Evolutionary conservation across 1,139 yeast genomes (phyloP), one percentile per base, ranked within the genome.

Genomic region (Diutina rugosa): DNA sequence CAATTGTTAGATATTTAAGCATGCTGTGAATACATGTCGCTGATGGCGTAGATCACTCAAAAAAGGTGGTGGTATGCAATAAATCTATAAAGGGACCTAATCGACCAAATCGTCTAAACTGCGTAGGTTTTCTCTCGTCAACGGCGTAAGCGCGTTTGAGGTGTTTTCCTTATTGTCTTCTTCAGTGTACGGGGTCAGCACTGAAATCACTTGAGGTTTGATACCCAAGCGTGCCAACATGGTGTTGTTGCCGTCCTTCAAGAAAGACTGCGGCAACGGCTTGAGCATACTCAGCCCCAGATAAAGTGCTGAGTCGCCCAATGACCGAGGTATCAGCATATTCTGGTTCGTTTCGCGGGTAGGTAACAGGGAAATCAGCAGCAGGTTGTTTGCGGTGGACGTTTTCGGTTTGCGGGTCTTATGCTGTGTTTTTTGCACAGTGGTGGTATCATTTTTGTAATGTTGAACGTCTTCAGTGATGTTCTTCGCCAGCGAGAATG

Each of bases 401-500:
- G 14, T 45, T 16, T 16, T 46, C 10, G 21, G 49, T 4, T 21
- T 8, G 8, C 8, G 30, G 32, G 30, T 30, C 21, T 46, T 18
- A 16, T 18, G 49, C 29, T 26, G n/a, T 14, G 14, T 16, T 14
- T 6, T n/a, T 9, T 29, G 38, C 4, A 26, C 46, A 26, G 26
- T n/a, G 26, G 18, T 28, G 21, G 51, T 30, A 26, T 47, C 54
- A 8, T 51, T n/a, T 6, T 41, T 38, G 46, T 51, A 38, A 14
- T 38, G 78, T 56, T 68, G 69, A 5, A 80, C 69, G 59, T 80
- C 84, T 61, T 77, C 78, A 59, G 78, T 81, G 16, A 78, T 71
- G 46, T 74, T 75, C 59, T 72, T 76, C 2, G 82, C 84, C 60
- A 77, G 77, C 59, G 77, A 75, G 60, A 81, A 82, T n/a, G 85